These are phyloP conservation scores for Coemansia sp. DNA, from an alignment of 192 early-diverging fungal species.

Conservation along the genomic window DNA sequence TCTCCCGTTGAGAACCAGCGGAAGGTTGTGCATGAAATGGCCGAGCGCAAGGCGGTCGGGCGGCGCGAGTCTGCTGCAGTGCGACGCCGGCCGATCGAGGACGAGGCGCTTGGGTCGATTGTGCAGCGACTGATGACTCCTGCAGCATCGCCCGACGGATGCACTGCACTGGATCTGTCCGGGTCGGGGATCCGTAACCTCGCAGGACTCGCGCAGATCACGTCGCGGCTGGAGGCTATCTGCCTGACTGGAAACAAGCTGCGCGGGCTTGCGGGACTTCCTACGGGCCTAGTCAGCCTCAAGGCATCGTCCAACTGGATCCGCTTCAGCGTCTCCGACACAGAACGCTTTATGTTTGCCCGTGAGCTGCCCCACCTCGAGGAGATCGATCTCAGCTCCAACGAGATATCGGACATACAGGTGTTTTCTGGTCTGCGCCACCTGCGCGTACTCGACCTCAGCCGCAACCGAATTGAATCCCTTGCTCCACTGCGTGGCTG, in stretches of 20 bases:
- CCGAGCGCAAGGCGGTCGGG: slow-evolving; percentile 26
- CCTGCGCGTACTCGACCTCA: slow-evolving; percentile 41
- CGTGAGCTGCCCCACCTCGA: slow-evolving; percentile 53
- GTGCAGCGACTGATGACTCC: slow-evolving; percentile 49
- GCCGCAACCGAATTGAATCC: slow-evolving; percentile 44
- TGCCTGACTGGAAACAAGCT: slow-evolving; percentile 45
- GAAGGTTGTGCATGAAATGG: slow-evolving; percentile 39
- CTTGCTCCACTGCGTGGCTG: slow-evolving; percentile 34
- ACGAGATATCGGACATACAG: slow-evolving; percentile 48
- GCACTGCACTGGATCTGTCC: slow-evolving; percentile 39
- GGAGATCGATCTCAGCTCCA: slow-evolving; percentile 45
- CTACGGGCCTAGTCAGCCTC: slow-evolving; percentile 39
- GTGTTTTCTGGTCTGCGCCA: slow-evolving; percentile 50
- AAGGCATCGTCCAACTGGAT: slow-evolving; percentile 53
- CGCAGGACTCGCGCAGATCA: slow-evolving; percentile 35
- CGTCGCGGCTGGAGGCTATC: slow-evolving; percentile 47
- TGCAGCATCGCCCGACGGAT: slow-evolving; percentile 40
- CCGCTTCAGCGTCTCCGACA: slow-evolving; percentile 29
- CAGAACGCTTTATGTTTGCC: slow-evolving; percentile 33
- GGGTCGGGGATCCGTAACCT: slow-evolving; percentile 49
- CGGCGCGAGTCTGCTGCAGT: slow-evolving; percentile 13
- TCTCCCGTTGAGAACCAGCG: slow-evolving; percentile 46
- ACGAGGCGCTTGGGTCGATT: slow-evolving; percentile 48
- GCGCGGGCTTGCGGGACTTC: slow-evolving; percentile 37
- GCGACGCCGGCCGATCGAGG: slow-evolving; percentile 28